phyloP scores from a whole-genome alignment of 306 rosid genomes.

The Clitoria ternatea region DNA sequence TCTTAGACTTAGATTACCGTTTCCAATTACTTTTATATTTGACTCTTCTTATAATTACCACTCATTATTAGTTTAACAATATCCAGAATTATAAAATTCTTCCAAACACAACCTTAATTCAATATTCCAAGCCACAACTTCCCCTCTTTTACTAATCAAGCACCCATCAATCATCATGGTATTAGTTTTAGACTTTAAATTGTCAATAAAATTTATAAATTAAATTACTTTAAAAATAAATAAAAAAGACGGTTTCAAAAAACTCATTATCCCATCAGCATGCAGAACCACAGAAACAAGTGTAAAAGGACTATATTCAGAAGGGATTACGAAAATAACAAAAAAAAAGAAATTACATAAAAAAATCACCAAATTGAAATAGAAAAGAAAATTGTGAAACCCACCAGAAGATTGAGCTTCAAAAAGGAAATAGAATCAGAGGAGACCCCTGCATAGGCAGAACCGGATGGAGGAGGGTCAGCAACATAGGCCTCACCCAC shows the following conservation, averaged over 20 bases:
- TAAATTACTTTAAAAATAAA: too few species aligned
- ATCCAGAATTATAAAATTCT: too few species aligned
- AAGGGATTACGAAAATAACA: background rate
- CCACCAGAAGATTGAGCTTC: conserved; percentile 77
- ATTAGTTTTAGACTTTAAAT: too few species aligned
- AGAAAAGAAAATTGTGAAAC: background rate
- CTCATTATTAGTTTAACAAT: too few species aligned
- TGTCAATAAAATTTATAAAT: too few species aligned
- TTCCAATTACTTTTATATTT: too few species aligned
- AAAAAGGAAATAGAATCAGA: conserved; percentile 42
- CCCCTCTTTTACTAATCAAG: conserved; percentile 14
- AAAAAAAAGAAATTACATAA: background rate
- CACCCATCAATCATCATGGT: background rate
- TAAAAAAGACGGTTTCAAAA: background rate
- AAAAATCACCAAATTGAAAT: background rate
- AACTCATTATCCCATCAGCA: background rate
- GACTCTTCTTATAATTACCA: too few species aligned
- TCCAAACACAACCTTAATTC: too few species aligned
- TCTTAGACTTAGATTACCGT: too few species aligned
- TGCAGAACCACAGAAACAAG: background rate
- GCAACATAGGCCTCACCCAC: conserved; percentile 18
- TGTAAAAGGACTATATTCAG: background rate
- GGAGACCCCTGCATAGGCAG: background rate
- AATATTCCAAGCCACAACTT: too few species aligned
- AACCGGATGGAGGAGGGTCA: conserved; percentile 33